Base-by-base conservation (phyloP, 352 stramenopile genomes). In the Globisporangium ultimum region DNA sequence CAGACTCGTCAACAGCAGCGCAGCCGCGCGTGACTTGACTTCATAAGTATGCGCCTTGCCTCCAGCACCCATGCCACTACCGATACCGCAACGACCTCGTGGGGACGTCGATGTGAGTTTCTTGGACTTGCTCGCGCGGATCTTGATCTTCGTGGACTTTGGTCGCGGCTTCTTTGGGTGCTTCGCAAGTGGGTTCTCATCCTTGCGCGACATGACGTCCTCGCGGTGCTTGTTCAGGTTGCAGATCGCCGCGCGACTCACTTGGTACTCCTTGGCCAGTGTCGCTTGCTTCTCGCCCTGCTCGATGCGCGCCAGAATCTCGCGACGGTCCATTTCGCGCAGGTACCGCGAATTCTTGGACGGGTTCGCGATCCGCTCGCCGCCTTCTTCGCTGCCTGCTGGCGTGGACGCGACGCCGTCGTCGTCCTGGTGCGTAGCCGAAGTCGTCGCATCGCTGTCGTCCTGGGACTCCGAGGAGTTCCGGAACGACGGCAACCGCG, bases 181-280 rank as follows among this genome's bases (percentile, higher is more conserved):
- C 58, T 85, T 87, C 11, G 74, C 71, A 40, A 85, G 46, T 9
- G 77, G 77, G 57, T 87, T 81, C 34, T 74, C 61, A 64, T 81
- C 60, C 47, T 66, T 71, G 11, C 74, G 62, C 4, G 68, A 76
- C 49, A 87, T 42, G 1, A 87, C 74, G 17, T 75, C 64, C 21
- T 78, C 70, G 2, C 75, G 61, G 42, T 85, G 74, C 55, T 88
- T 85, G 62, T 84, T 76, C 32, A 88, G 53, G 58, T 88, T 88
- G 48, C 75, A 88, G 52, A 88, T 88, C n/a, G 78, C 75, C 0
- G 78, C 75, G 22, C 78, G 78, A 48, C 71, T 85, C 24, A 88
- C 78, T n/a, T 78, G 63, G 58, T 82, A 88, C 58, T 88, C 79
- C 63, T 87, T 89, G 24, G 79, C 76, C 2, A 87, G 67, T 21